Base-by-base conservation (phyloP, 169 alveolate genomes). In the Besnoitia besnoiti region DNA sequence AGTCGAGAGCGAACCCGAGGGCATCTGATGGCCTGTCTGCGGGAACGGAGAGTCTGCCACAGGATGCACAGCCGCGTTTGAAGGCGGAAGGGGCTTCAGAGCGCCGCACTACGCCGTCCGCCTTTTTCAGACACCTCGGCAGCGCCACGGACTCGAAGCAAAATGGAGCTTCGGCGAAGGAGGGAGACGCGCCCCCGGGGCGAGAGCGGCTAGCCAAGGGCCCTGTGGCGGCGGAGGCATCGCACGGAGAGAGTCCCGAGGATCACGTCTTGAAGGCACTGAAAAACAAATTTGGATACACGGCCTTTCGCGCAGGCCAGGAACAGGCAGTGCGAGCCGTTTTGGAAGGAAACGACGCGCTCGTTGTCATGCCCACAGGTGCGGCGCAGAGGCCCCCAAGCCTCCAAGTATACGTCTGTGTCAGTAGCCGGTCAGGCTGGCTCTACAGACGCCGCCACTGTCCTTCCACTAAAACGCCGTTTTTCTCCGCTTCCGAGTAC, bases 351-450 rank as follows among this genome's bases (percentile, higher is more conserved):
- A 93, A 94, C 90, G 98, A 97, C 93, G 98, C 96, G 24, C 96
- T 97, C 85, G 98, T 97, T 24, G 93, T 96, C 85, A 95, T 97
- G 97, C 98, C 99, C 30, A 97, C 99, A 27, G 93, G 93, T 89
- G 44, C 14, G 82, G 3, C 16, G 14, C 19, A 8, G 46, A n/a
- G 82, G 16, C 16, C 44, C 0, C 2, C 8, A 73, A 73, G 8
- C 21, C 39, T 7, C 14, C 1, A 37, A 1, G 82, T 19, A 73
- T 73, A 19, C 82, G 14, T 0, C n/a, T n/a, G n/a, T n/a, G n/a
- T n/a, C n/a, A n/a, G n/a, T n/a, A n/a, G n/a, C n/a, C n/a, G n/a
- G n/a, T n/a, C n/a, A n/a, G n/a, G n/a, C n/a, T n/a, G n/a, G n/a
- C n/a, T n/a, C n/a, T n/a, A n/a, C n/a, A n/a, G n/a, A n/a, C n/a